phyloP scores from a whole-genome alignment of 768 basidiomycete genomes.

The Pleurotus salmoneostramineus region DNA sequence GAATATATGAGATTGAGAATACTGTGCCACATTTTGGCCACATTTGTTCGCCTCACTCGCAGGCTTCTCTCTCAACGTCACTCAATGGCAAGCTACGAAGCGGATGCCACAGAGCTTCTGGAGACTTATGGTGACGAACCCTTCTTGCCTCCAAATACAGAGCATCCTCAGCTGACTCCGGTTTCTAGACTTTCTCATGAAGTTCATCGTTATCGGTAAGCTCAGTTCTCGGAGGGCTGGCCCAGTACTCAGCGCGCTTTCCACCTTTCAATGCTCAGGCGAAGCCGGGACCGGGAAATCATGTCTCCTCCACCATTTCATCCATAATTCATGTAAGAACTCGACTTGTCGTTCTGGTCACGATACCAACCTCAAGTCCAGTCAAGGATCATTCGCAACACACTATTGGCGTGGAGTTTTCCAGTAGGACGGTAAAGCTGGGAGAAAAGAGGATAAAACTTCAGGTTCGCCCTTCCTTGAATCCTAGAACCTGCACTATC shows the following conservation, averaged over 20 bases:
- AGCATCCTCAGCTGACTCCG: slow-evolving; percentile 6
- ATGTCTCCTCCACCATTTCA: slow-evolving; percentile 93
- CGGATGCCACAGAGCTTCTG: slow-evolving; percentile 86
- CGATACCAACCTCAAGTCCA: slow-evolving; percentile 23
- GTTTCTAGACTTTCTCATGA: slow-evolving; percentile 90
- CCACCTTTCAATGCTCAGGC: slow-evolving; percentile 39
- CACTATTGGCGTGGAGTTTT: slow-evolving; percentile 98
- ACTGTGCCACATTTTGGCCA: too few relatives aligned
- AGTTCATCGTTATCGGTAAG: slow-evolving; percentile 93
- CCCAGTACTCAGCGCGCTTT: slow-evolving; percentile 3
- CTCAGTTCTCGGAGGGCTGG: slow-evolving; percentile 8
- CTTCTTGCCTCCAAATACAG: not conserved
- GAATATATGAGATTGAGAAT: not conserved
- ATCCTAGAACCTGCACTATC: slow-evolving; percentile 12
- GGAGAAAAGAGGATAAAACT: slow-evolving; percentile 95
- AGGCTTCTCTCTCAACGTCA: slow-evolving; percentile 14
- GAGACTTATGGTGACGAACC: slow-evolving; percentile 81
- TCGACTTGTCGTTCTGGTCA: not conserved
- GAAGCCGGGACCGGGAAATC: slow-evolving; percentile 98
- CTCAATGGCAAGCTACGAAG: slow-evolving; percentile 67
- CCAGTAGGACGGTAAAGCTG: slow-evolving; percentile 87
- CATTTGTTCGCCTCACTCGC: not conserved
- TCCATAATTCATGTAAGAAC: slow-evolving; percentile 87
- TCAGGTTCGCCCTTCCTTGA: slow-evolving; percentile 54
- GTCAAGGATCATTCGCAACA: slow-evolving; percentile 97